Evolutionary conservation across 305 asterid species (phyloP), one percentile per base, ranked within the genome.

Genomic region (Striga hermonthica): DNA sequence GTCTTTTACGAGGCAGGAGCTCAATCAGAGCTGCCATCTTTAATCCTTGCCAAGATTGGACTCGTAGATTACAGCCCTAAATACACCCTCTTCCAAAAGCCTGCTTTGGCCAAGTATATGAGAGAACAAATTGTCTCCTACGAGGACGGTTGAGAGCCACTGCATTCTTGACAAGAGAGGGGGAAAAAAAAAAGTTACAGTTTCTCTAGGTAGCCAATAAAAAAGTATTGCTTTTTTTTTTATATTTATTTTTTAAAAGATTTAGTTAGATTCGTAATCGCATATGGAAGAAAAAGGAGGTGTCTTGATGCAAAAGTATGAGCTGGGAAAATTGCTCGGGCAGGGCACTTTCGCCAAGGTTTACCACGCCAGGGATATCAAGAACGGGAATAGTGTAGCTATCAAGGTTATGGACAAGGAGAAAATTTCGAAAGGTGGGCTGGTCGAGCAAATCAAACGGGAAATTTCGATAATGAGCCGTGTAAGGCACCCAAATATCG

Each of bases 331-430:
- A 77, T 63, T 86, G 78, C 84, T 89, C 22, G 96, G 95, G 41
- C 95, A 89, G 74, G 96, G 93, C 13, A 79, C 85, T 66, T 86
- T 83, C 62, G 95, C 95, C 16, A 86, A 89, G 78, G 96, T 89
- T n/a, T 73, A 83, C 75, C 89, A 75, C 57, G 95, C 86, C 4
- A 76, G 85, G 64, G 81, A 82, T 44, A 43, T 89, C 59, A 69
- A 70, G 67, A 82, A 68, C 16, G 79, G 84, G 8, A 15, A 13
- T 36, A 80, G 76, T 39, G 91, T 85, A 41, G 96, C 96, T 48
- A 81, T 89, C 59, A 86, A 89, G 80, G 65, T 85, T 1, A 78
- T 86, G 14, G 85, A 85, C 80, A 86, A 87, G 63, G 89, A 89
- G 67, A 83, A 74, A 75, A 67, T 85, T 48, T 34, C 76, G 72